phyloP scores from a whole-genome alignment of 176 grass and related monocot genomes.

The Dendrocalamus sinicus region DNA sequence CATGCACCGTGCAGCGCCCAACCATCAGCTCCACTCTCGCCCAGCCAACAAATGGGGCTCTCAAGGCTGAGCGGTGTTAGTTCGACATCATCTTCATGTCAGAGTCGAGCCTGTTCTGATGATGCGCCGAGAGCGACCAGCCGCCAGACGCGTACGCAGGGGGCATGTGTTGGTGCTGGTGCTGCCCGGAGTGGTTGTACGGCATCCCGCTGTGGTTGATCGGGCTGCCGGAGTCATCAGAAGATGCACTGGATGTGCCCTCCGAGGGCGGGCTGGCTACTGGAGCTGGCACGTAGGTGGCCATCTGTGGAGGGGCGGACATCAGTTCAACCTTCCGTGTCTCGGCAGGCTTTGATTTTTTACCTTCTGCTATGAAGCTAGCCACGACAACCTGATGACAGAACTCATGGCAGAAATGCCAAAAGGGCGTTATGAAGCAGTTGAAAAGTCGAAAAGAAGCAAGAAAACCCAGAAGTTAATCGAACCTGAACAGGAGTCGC shows the following conservation, averaged over 20 bases:
- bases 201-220: conserved; percentile 61
- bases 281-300: conserved; percentile 56
- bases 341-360: conserved; percentile 79
- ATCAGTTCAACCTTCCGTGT: conserved; percentile 69
- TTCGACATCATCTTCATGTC: conserved; percentile 91
- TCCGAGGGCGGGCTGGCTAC: conserved; percentile 67
- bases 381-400: conserved; percentile 82
- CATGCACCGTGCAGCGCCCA: neutral
- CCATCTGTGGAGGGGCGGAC: conserved; percentile 67
- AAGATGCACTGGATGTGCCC: conserved; percentile 75
- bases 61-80: conserved; percentile 48
- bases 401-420: neutral
- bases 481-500: conserved; percentile 84
- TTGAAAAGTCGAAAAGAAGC: neutral
- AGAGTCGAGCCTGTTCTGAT: conserved; percentile 79
- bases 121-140: conserved; percentile 74
- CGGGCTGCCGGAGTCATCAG: conserved; percentile 74
- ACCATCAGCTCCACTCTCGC: conserved; percentile 41
- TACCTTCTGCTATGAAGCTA: conserved; percentile 91
- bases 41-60: conserved; percentile 34
- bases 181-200: conserved; percentile 61
- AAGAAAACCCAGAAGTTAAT: neutral
- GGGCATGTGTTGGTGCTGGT: conserved; percentile 70
- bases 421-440: neutral
- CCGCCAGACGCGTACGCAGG: conserved; percentile 59